These are phyloP conservation scores for Hypoxylon sp. DNA, from an alignment of 2,329 filamentous ascomycete species.

Conservation along the genomic window DNA sequence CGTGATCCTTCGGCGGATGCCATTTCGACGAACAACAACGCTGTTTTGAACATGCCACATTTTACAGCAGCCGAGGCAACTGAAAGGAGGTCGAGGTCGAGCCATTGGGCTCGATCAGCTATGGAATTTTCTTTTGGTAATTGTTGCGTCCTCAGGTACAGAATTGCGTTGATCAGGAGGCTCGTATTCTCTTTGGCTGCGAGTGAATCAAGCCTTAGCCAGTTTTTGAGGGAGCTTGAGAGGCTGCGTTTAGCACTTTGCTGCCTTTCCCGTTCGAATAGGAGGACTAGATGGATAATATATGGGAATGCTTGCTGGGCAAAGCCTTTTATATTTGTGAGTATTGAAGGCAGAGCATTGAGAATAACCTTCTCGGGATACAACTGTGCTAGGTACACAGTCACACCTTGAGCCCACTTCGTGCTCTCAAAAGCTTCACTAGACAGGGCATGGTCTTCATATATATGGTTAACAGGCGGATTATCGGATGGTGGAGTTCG, in stretches of 20 bases:
- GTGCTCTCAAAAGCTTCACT: slow-evolving; percentile 60
- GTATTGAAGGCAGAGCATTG: slow-evolving; percentile 74
- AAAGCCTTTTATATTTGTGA: slow-evolving; percentile 76
- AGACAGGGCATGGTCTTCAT: slow-evolving; percentile 56
- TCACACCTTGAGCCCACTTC: slow-evolving; percentile 74
- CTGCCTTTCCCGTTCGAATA: slow-evolving; percentile 75
- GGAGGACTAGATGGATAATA: slow-evolving; percentile 84
- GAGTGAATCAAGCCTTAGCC: slow-evolving; percentile 68
- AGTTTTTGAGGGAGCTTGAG: slow-evolving; percentile 75
- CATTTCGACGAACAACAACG: slow-evolving; percentile 86
- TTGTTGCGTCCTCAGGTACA: slow-evolving; percentile 89
- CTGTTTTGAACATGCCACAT: slow-evolving; percentile 90
- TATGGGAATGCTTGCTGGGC: slow-evolving; percentile 84
- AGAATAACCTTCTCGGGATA: slow-evolving; percentile 77
- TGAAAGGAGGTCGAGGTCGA: slow-evolving; percentile 82
- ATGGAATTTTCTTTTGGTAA: slow-evolving; percentile 82
- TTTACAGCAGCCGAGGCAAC: slow-evolving; percentile 79
- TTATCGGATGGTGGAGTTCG: slow-evolving; percentile 69
- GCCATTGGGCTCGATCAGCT: slow-evolving; percentile 84
- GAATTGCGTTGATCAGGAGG: slow-evolving; percentile 81
- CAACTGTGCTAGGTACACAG: slow-evolving; percentile 72
- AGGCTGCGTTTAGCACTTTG: slow-evolving; percentile 72
- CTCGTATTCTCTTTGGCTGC: slow-evolving; percentile 73
- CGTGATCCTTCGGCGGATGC: slow-evolving; percentile 64
- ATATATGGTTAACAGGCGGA: slow-evolving; percentile 45